Evolutionary conservation across 1,139 yeast genomes (phyloP).

Genomic region (Magnusiomyces magnusii): DNA sequence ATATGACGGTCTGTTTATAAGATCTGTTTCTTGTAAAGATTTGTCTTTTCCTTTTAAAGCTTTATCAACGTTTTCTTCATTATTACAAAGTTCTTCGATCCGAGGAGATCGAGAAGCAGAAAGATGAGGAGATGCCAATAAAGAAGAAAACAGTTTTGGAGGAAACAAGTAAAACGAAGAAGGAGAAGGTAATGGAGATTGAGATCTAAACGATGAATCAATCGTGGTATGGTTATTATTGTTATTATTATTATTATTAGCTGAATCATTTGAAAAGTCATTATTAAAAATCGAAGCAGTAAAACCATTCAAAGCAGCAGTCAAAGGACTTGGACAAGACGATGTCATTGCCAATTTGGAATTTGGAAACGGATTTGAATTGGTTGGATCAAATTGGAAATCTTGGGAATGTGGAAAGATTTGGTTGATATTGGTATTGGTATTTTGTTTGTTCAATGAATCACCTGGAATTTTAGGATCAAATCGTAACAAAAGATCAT

Average conservation of each 20-base stretch:
- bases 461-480: background rate
- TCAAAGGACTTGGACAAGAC: background rate
- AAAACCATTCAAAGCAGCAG: background rate
- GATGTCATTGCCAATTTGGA: background rate
- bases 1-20: no score
- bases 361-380: background rate
- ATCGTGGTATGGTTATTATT: background rate
- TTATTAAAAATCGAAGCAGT: background rate
- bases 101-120: slow-evolving; percentile 2
- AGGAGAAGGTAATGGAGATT: background rate
- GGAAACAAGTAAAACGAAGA: background rate
- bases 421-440: background rate
- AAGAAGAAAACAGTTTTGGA: background rate
- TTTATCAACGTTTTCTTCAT: background rate
- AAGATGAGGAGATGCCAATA: background rate
- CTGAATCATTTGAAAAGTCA: background rate
- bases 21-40: background rate
- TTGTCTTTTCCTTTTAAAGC: background rate
- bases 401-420: background rate
- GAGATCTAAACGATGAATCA: background rate
- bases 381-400: background rate
- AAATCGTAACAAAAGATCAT: background rate
- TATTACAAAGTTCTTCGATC: slow-evolving; percentile 1
- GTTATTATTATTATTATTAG: background rate
- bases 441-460: background rate